A percentile compares a stretch with the other conserved stretches of the same genome.
phyloP scores from a whole-genome alignment of 2,329 filamentous ascomycete species.

The Tolypocladium inflatum region DNA sequence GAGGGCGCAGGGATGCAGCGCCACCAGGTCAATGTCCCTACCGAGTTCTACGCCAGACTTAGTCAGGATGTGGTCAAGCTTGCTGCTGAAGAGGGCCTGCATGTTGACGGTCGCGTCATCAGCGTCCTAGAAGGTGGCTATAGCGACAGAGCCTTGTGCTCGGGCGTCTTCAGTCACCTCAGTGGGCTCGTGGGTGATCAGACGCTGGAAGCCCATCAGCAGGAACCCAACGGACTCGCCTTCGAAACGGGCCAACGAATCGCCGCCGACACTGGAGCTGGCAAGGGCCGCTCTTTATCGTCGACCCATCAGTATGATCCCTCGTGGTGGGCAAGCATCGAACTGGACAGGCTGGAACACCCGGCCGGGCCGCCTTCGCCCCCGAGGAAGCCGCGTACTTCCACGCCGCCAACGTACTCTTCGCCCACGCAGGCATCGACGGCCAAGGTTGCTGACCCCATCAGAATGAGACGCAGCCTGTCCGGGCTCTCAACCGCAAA shows the following conservation, averaged over 20 bases:
- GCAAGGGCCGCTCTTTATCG: conserved; percentile 7
- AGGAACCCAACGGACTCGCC: conserved; percentile 33
- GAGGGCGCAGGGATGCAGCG: conserved; percentile 90
- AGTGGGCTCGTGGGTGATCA: conserved; percentile 64
- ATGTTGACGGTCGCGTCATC: conserved; percentile 75
- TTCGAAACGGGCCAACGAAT: conserved; percentile 49
- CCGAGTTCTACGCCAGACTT: conserved; percentile 89
- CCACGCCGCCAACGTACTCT: conserved; percentile 63
- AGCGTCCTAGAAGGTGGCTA: conserved; percentile 96
- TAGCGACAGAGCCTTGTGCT: conserved; percentile 81
- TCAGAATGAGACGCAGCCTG: conserved; percentile 54
- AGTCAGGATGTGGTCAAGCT: conserved; percentile 77
- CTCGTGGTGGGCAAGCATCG: conserved; percentile 58
- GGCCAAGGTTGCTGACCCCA: conserved; percentile 64
- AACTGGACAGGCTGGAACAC: conserved; percentile 61
- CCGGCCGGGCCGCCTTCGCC: conserved; percentile 39
- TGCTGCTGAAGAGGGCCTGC: conserved; percentile 67
- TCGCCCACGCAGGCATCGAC: conserved; percentile 83
- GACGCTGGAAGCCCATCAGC: conserved; percentile 20
- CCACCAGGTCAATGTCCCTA: conserved; percentile 91
- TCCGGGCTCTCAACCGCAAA: conserved; percentile 36
- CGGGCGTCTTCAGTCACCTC: conserved; percentile 82
- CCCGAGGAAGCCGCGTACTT: conserved; percentile 43
- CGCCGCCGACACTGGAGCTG: conserved; percentile 16
- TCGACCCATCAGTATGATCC: conserved; percentile 47